These are phyloP conservation scores for Trypanosoma platydactyli DNA, from an alignment of 208 protist genomes.

Conservation along the genomic window DNA sequence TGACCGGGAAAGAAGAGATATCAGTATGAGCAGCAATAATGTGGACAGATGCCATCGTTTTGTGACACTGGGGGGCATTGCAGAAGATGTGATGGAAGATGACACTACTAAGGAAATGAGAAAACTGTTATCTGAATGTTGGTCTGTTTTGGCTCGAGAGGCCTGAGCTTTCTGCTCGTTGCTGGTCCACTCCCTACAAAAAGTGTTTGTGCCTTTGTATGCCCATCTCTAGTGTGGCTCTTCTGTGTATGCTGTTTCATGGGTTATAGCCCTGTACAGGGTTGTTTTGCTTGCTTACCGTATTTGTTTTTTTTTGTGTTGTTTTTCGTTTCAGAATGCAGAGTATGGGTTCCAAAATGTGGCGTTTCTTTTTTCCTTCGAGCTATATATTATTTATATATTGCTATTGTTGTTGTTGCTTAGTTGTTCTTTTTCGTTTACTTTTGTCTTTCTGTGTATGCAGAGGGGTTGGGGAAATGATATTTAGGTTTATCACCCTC, in stretches of 20 bases:
- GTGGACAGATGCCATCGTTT: not conserved
- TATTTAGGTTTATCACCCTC: conserved; percentile 35
- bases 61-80: conserved; percentile 12
- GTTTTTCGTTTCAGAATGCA: conserved; percentile 7
- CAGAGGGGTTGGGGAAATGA: not conserved
- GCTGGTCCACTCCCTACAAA: not conserved
- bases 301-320: conserved; percentile 20
- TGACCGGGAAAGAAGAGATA: not conserved
- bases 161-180: conserved; percentile 1
- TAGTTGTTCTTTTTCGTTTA: no score
- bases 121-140: conserved; percentile 30
- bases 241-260: not conserved
- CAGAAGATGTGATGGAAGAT: conserved; percentile 5
- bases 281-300: conserved; percentile 26
- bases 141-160: conserved; percentile 21
- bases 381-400: conserved; percentile 9
- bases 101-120: conserved; percentile 26
- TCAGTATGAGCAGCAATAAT: not conserved
- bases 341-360: not conserved
- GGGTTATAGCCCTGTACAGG: not conserved
- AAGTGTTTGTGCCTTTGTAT: no score
- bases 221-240: no score
- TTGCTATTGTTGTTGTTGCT: conserved; percentile 10
- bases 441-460: no score
- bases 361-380: conserved; percentile 31